Conservation (phyloP, 345 rosid species). For the Pelargonium nanum region DNA sequence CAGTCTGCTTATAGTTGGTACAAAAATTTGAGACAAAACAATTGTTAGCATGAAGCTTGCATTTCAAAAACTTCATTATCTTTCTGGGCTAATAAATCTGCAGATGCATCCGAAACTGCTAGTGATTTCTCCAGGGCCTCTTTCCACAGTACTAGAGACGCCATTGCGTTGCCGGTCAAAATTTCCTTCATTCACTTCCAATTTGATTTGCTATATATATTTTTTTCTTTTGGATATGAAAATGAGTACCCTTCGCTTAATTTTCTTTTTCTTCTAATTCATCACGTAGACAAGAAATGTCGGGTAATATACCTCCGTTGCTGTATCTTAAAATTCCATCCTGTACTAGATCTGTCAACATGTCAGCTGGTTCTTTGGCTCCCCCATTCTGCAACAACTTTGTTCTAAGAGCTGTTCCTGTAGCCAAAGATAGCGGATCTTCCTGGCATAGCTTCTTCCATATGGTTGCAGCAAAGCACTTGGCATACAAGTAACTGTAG, state of each 20-base stretch:
- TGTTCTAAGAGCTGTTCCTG: constrained; percentile 58
- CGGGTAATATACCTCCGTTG: constrained; percentile 58
- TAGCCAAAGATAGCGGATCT: constrained; percentile 66
- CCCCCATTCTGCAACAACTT: constrained; percentile 76
- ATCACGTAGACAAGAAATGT: constrained; percentile 40
- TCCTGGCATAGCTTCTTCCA: constrained; percentile 75
- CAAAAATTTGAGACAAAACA: no score
- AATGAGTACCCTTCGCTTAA: background rate
- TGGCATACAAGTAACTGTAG: constrained; percentile 77
- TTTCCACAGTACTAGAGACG: no score
- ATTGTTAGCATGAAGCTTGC: no score
- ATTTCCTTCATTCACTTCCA: background rate
- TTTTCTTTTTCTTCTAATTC: constrained; percentile 25
- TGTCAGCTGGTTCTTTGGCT: constrained; percentile 67
- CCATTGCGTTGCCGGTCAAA: no score
- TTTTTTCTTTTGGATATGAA: background rate
- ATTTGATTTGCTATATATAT: background rate
- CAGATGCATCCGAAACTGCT: no score
- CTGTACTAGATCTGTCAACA: constrained; percentile 61
- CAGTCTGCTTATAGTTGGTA: no score
- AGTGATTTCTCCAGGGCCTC: no score
- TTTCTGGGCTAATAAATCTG: no score
- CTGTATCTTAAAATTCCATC: constrained; percentile 39
- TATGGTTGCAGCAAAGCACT: constrained; percentile 77
- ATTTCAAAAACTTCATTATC: no score